Evolutionary conservation across 305 asterid genomes (phyloP).

Genomic region (Solanum hybrid): DNA sequence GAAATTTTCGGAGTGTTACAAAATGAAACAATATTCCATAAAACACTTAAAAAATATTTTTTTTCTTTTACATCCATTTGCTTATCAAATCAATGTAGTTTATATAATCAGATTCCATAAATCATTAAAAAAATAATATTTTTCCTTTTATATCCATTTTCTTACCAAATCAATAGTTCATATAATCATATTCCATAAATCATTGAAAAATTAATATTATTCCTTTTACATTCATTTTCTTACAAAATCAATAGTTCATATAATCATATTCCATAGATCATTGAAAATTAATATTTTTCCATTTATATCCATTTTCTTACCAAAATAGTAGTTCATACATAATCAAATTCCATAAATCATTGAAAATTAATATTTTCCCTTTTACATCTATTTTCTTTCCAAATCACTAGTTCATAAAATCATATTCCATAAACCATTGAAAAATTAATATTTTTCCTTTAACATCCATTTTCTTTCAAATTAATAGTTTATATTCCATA

Average conservation of each 20-base stretch:
- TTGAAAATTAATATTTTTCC: not conserved
- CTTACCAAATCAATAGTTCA: not conserved
- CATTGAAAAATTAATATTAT: too few relatives aligned
- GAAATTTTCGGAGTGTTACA: too few relatives aligned
- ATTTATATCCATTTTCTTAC: not conserved
- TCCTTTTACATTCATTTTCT: not conserved
- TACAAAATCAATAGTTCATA: not conserved
- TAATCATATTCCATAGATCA: not conserved
- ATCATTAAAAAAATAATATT: too few relatives aligned
- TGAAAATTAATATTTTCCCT: not conserved
- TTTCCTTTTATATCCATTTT: not conserved
- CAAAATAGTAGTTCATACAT: not conserved
- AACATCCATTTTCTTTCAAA: not conserved
- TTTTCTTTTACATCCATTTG: not conserved
- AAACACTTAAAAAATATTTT: not conserved
- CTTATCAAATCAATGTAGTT: not conserved
- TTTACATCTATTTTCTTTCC: not conserved
- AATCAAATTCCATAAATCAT: not conserved
- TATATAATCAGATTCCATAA: not conserved
- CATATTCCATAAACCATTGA: not conserved
- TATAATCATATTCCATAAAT: not conserved
- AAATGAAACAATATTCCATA: not conserved
- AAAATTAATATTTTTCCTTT: not conserved
- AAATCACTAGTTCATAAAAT: not conserved
- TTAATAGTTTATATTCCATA: not conserved